Evolutionary conservation across 257 asterid genomes (phyloP).

Genomic region (Cordia subcordata): DNA sequence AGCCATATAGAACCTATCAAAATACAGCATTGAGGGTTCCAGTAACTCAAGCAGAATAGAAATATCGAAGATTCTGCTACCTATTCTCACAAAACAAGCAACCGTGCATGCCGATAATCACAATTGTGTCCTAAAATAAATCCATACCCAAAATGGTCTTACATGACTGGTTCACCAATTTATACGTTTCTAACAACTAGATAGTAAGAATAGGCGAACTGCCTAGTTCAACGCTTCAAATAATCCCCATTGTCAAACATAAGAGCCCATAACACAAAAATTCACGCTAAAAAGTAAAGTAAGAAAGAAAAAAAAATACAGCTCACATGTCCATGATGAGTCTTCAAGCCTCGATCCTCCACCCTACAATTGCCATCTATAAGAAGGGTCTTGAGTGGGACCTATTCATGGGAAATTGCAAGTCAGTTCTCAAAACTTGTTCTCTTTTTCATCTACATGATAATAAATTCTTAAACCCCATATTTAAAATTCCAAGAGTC

Average conservation of each 20-base stretch:
- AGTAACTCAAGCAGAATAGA: too few relatives aligned
- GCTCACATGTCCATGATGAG: constrained; percentile 93
- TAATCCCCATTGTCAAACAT: background rate
- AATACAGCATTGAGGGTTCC: too few relatives aligned
- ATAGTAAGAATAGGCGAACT: too few relatives aligned
- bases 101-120: too few relatives aligned
- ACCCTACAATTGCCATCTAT: constrained; percentile 91
- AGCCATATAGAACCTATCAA: too few relatives aligned
- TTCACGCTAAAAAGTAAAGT: background rate
- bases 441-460: background rate
- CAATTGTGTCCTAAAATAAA: too few relatives aligned
- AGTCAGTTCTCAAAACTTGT: constrained; percentile 2
- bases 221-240: too few relatives aligned
- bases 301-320: constrained; percentile 8
- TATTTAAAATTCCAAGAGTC: background rate
- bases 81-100: too few relatives aligned
- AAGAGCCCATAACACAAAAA: background rate
- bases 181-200: background rate
- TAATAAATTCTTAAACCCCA: background rate
- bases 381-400: constrained; percentile 78
- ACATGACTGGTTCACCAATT: background rate
- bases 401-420: constrained; percentile 34
- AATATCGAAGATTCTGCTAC: too few relatives aligned
- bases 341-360: constrained; percentile 93
- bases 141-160: too few relatives aligned